Evolutionary conservation across 495 filamentous ascomycete species (phyloP), one percentile per base, ranked within the genome.

Genomic region (Podospora bellae-mahoneyi): DNA sequence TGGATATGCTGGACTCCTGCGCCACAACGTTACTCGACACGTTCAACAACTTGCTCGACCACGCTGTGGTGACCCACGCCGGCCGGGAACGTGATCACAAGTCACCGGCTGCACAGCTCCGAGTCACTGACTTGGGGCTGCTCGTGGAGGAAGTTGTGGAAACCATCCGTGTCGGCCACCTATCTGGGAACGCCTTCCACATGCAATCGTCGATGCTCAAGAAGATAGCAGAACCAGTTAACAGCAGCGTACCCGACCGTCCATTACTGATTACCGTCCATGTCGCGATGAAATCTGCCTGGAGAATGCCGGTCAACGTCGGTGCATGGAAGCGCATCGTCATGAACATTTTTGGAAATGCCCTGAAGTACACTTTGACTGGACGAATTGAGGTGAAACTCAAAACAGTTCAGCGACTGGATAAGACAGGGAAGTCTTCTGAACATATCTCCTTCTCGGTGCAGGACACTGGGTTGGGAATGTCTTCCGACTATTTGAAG

Each of bases 311-410:
- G 3, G 53, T 78, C 23, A 76, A 81, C 59, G 69, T 78, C n/a
- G 84, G 83, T 2, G 83, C 83, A 0, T 81, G 71, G 71, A 76
- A 76, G 55, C 87, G 92, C 2, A 85, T 93, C 56, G 84, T 95
- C 39, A 91, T 93, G 89, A 94, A 96, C 71, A 69, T 94, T 1
- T 89, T 92, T 65, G 90, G 92, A 19, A 96, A 96, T 75, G 87
- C 92, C 0, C 84, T 94, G 71, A 96, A 96, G 71, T 94, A 92
- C 70, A 93, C 89, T 5, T 82, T 82, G 7, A 76, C 81, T 1
- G 92, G 92, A 5, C 87, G 81, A 63, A 89, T 96, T 34, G 83
- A 83, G 5, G 77, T 94, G 16, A 83, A 77, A 0, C 75, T 93
- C 18, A 83, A 82, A 56, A 58, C 66, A 2, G 58, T 62, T 4